Base-by-base conservation (phyloP, 2,329 filamentous ascomycete species). In the Rachicladosporium sp. region DNA sequence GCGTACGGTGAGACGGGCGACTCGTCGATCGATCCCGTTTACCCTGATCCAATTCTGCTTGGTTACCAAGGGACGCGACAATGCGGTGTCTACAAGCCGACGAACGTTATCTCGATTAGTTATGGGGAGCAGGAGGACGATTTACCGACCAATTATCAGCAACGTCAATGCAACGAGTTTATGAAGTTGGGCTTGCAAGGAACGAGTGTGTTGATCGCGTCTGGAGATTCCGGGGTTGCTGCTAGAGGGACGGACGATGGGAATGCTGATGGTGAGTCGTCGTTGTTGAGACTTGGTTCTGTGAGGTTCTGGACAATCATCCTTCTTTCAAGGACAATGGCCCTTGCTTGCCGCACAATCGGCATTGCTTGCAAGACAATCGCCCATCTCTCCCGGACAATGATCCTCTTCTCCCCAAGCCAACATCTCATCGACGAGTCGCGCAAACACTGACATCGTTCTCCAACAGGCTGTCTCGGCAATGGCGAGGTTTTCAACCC, bases 141-240 rank as follows among this genome's bases (percentile, higher is more conserved):
- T 37, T 56, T 70, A 6, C 64, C 68, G 1, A 57, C 60, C 4
- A 58, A 56, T 41, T 76, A 75, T 49, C 63, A 69, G 44, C 48
- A 60, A 35, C 60, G 72, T 2, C 71, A 76, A 54, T 75, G 71
- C 50, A 56, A 62, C 41, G 70, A 74, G 58, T 74, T 70, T 53
- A 66, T 74, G 65, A 75, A 76, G 58, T 64, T 75, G 2, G 70
- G 67, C 11, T 62, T 74, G 27, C 65, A 66, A 49, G 71, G 70
- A 11, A 62, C 71, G 8, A 66, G 66, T 1, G 56, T 76, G n/a
- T 43, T 74, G 29, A 70, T 68, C 47, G 67, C 69, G 1, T 67
- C 63, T 3, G 70, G 69, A 10, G 69, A 73, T 51, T 63, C 54
- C 36, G 57, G 58, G 31, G 58, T 60, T 6, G 55, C 55, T 12